Evolutionary conservation across 768 basidiomycete genomes (phyloP).

Genomic region (Roridomyces roridus): DNA sequence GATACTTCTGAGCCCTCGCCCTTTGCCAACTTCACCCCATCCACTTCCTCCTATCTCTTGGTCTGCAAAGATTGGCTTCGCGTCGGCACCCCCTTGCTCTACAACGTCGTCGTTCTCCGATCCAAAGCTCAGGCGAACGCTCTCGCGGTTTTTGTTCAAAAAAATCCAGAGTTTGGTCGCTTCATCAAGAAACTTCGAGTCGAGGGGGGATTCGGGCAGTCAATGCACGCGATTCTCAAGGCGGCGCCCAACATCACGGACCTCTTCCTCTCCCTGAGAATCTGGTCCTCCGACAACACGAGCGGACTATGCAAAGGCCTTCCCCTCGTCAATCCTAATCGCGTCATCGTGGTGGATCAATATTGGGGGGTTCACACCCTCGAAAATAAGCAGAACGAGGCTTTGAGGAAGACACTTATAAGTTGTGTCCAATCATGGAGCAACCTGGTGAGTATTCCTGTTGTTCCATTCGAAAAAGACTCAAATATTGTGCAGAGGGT

Average conservation of each 20-base stretch:
- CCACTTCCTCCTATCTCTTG: background rate
- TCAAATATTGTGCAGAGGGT: background rate
- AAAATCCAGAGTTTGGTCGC: background rate
- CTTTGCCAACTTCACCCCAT: background rate
- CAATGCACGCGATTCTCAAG: background rate
- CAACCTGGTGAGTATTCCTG: background rate
- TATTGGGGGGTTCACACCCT: background rate
- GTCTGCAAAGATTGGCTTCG: background rate
- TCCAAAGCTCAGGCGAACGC: background rate
- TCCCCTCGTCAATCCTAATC: background rate
- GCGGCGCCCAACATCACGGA: background rate
- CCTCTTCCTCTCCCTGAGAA: background rate
- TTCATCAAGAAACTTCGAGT: slow-evolving; percentile 31
- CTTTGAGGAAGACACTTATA: background rate
- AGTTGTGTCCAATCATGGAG: background rate
- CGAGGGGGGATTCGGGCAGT: slow-evolving; percentile 23
- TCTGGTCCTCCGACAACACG: background rate
- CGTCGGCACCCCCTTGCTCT: background rate
- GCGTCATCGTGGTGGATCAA: background rate
- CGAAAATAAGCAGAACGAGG: background rate
- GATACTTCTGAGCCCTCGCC: background rate
- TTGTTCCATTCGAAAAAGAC: background rate
- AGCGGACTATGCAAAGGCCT: background rate
- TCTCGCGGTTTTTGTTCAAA: background rate
- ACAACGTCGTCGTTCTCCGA: background rate